These are phyloP conservation scores for Xylaria sp. DNA, from an alignment of 2,329 filamentous ascomycete genomes.

Conservation along the genomic window DNA sequence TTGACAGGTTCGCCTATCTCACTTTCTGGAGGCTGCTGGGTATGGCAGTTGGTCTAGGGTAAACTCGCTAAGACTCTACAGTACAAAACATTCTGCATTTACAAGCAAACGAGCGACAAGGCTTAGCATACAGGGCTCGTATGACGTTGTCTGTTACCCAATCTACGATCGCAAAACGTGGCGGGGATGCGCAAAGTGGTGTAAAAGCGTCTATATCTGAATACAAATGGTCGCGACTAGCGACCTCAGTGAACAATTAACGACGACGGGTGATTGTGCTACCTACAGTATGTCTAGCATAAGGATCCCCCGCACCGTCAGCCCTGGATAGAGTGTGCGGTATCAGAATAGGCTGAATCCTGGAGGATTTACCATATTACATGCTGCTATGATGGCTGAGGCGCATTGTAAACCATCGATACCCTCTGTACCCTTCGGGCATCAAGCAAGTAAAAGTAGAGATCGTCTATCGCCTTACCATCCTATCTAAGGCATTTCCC, in stretches of 20 bases:
- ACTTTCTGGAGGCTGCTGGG: constrained; percentile 19
- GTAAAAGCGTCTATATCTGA: not conserved
- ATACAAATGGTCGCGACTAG: not conserved
- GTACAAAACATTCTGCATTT: too few species aligned
- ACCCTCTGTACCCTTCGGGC: too few species aligned
- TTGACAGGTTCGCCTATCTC: constrained; percentile 22
- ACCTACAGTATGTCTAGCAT: not conserved
- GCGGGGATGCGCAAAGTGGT: not conserved
- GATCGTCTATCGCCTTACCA: not conserved
- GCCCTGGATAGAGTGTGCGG: constrained; percentile 7
- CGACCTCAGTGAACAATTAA: not conserved
- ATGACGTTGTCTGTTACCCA: not conserved
- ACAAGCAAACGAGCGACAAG: not conserved
- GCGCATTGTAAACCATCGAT: not conserved
- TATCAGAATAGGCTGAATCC: constrained; percentile 21
- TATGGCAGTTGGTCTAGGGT: constrained; percentile 8
- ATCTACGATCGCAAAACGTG: not conserved
- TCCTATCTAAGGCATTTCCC: not conserved
- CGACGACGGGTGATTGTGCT: not conserved
- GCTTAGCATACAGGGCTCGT: not conserved
- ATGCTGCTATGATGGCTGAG: not conserved
- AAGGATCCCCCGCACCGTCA: constrained; percentile 19
- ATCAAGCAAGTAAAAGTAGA: not conserved
- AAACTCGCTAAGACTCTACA: constrained; percentile 4
- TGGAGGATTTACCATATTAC: constrained; percentile 16